Evolutionary conservation across 352 stramenopile species (phyloP).

Genomic region (Phytopythium ostracodes): DNA sequence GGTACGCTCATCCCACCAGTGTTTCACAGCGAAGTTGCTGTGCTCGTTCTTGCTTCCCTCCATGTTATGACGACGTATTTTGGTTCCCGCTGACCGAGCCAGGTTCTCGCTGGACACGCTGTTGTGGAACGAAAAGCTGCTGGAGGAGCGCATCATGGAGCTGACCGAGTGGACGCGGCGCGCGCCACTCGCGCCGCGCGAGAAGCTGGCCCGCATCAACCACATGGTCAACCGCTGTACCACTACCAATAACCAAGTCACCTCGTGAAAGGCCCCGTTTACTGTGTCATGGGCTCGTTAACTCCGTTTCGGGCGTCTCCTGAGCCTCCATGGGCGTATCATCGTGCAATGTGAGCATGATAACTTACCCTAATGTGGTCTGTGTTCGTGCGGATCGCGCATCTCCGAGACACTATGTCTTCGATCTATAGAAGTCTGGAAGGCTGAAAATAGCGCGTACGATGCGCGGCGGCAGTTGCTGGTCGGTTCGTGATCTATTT

Average conservation of each 20-base stretch:
- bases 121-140: conserved; percentile 57
- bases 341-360: no score
- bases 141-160: conserved; percentile 61
- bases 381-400: not conserved
- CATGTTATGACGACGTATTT: no score
- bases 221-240: conserved; percentile 58
- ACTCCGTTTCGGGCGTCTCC: no score
- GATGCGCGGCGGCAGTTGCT: not conserved
- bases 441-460: not conserved
- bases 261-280: not conserved
- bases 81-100: no score
- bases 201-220: conserved; percentile 70
- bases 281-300: not conserved
- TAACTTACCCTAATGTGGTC: not conserved
- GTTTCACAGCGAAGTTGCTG: not conserved
- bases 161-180: conserved; percentile 60
- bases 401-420: not conserved
- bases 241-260: conserved; percentile 30
- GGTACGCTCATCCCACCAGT: conserved; percentile 13
- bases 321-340: no score
- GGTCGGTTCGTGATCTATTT: not conserved
- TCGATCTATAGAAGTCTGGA: not conserved
- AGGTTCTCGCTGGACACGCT: conserved; percentile 75
- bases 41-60: no score
- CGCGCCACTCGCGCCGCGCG: conserved; percentile 41